Evolutionary conservation across 495 filamentous ascomycete genomes (phyloP), one percentile per base, ranked within the genome.

Genomic region (Hypomontagnella submonticulosa): DNA sequence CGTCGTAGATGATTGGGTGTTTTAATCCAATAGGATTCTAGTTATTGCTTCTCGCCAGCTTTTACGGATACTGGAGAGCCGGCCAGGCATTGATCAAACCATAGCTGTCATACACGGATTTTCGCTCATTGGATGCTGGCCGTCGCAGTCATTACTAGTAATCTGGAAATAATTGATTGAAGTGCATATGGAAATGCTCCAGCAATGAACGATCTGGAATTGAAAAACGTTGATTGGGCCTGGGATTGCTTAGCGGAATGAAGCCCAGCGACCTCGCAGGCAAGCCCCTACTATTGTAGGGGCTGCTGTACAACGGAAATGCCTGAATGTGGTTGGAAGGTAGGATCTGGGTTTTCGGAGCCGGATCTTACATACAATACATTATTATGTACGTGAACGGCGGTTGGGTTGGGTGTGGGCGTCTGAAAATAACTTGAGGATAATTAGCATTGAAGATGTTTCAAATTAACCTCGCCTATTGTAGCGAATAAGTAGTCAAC

Each of bases 1-100:
- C 43, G 34, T 18, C 18, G 4, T 47, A 23, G 33, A 18, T 41
- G 55, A 59, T 65, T 65, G 61, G 61, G n/a, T 46, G 18, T 53
- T 20, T 19, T 5, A 53, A 16, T 61, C 48, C 16, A 49, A 63
- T 63, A 46, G 58, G 48, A 48, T 38, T 41, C 19, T 57, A 43
- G 13, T 16, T 63, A 33, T 51, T 19, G 40, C 23, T 51, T 48
- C 61, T 44, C 49, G 30, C 56, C 23, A 58, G 38, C 38, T 32
- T 15, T 48, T 48, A 34, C n/a, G 49, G 37, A 30, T 34, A 6
- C 43, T 18, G 20, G 15, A 32, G 27, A 34, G 13, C 53, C 20
- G 30, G 13, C 18, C 46, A 19, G 18, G 46, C 44, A 47, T 49
- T 8, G 12, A 9, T 34, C 2, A 59, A 59, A 40, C 34, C 20